Evolutionary conservation across 2,329 filamentous ascomycete species (phyloP).

Genomic region (Colletotrichum sp.): DNA sequence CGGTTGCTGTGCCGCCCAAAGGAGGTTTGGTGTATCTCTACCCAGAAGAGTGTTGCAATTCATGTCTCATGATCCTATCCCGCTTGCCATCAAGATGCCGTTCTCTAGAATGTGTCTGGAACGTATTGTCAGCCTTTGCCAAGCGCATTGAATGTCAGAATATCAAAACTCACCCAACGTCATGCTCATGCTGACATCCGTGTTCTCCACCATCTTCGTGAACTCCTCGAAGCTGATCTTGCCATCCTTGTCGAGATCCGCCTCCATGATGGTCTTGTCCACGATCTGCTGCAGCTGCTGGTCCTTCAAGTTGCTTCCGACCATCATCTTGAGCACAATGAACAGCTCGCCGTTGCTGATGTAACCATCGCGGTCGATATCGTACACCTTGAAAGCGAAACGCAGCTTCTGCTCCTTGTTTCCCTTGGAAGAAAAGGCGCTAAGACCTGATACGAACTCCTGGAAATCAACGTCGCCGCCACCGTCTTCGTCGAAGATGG

Average conservation of each 20-base stretch:
- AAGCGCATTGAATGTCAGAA: not conserved
- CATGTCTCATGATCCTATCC: constrained; percentile 20
- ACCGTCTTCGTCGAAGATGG: constrained; percentile 98
- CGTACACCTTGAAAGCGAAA: constrained; percentile 99
- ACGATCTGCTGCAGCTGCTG: constrained; percentile 99
- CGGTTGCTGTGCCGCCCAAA: not conserved
- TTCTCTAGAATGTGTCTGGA: constrained; percentile 17
- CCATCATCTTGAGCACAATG: constrained; percentile 99
- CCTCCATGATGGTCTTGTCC: constrained; percentile 99
- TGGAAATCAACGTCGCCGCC: constrained; percentile 98
- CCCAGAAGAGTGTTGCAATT: constrained; percentile 16
- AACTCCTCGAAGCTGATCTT: constrained; percentile 99
- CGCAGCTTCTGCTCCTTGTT: constrained; percentile 99
- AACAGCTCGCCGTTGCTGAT: constrained; percentile 99
- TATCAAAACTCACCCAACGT: constrained; percentile 62
- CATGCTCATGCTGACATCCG: constrained; percentile 79
- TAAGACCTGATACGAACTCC: constrained; percentile 95
- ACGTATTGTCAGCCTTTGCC: not conserved
- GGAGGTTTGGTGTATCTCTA: constrained; percentile 11
- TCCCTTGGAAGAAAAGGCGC: constrained; percentile 95
- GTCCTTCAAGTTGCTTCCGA: constrained; percentile 98
- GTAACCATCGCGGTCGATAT: constrained; percentile 97
- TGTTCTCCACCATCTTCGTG: constrained; percentile 98
- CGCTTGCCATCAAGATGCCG: not conserved
- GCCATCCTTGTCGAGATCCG: constrained; percentile 92